Percentiles rank a stretch among this genome's conserved stretches.
Conservation (phyloP, 148 eudicot genomes). For the Linanthus parryae region DNA sequence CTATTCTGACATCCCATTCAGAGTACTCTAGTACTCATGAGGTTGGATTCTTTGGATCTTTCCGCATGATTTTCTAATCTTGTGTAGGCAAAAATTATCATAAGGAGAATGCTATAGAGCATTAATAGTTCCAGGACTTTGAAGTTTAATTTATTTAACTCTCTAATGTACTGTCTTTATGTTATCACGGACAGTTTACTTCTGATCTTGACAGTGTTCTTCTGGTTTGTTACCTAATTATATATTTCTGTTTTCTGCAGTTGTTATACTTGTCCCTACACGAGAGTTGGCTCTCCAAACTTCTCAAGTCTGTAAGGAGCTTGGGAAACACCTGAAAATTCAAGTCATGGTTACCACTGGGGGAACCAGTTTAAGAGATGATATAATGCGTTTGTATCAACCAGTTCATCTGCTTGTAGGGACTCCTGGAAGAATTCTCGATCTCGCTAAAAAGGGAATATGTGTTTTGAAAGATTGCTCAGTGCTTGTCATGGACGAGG, state of each 20-base stretch:
- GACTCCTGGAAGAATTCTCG: constrained; percentile 86
- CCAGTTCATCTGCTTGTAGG: constrained; percentile 91
- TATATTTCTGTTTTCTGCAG: constrained; percentile 31
- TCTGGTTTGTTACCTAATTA: too few species aligned
- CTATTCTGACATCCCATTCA: too few species aligned
- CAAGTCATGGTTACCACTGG: constrained; percentile 94
- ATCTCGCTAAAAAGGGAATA: constrained; percentile 78
- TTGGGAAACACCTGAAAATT: constrained; percentile 74
- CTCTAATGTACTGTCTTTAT: too few species aligned
- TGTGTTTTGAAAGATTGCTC: constrained; percentile 74
- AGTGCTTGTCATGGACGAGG: constrained; percentile 94
- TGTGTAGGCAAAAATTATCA: too few species aligned
- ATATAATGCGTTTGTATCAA: constrained; percentile 85
- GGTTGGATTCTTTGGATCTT: too few species aligned
- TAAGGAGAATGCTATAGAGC: too few species aligned
- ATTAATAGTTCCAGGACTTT: too few species aligned
- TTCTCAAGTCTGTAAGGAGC: constrained; percentile 90
- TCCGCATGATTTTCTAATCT: too few species aligned
- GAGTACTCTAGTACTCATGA: too few species aligned
- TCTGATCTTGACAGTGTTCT: too few species aligned
- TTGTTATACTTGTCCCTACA: constrained; percentile 83
- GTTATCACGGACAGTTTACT: too few species aligned
- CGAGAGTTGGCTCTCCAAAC: constrained; percentile 95
- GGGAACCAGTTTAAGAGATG: constrained; percentile 87
- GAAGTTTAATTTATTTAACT: too few species aligned